Evolutionary conservation across 2,329 filamentous ascomycete genomes (phyloP).

Genomic region (Cladorrhinum sp.): DNA sequence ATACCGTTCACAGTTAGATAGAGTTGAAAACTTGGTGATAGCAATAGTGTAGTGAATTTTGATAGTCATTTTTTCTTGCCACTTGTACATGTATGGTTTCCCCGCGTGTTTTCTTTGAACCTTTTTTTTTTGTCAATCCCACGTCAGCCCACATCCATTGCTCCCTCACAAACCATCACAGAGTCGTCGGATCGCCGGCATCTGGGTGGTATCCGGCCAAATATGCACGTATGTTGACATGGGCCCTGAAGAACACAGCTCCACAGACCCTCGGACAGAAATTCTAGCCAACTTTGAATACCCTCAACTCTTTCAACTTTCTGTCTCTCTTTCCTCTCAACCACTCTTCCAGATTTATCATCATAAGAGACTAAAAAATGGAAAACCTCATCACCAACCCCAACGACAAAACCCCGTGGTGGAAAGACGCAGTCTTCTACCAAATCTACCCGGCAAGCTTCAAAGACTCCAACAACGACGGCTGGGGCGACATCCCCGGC

Average conservation of each 20-base stretch:
- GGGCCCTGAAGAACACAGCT: neutral
- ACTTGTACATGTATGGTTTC: neutral
- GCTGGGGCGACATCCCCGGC: constrained; percentile 63
- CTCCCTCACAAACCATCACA: too few relatives aligned
- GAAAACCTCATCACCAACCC: neutral
- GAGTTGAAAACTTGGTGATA: too few relatives aligned
- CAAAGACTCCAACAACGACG: constrained; percentile 56
- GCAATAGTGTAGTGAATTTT: neutral
- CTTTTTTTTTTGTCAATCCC: neutral
- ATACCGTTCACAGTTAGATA: neutral
- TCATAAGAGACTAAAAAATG: neutral
- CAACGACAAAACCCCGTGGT: constrained; percentile 23
- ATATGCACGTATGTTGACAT: neutral
- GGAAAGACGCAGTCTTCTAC: constrained; percentile 27
- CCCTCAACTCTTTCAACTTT: too few relatives aligned
- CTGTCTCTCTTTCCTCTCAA: too few relatives aligned
- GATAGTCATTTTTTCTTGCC: neutral
- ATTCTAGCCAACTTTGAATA: too few relatives aligned
- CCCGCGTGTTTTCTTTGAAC: neutral
- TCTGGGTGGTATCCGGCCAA: neutral
- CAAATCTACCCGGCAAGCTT: constrained; percentile 60
- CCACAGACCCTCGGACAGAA: neutral
- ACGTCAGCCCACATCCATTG: neutral
- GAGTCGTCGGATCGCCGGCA: neutral
- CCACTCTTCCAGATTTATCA: too few relatives aligned